These are phyloP conservation scores for Bacidia rubella DNA, from an alignment of 495 filamentous ascomycete genomes.

Conservation along the genomic window DNA sequence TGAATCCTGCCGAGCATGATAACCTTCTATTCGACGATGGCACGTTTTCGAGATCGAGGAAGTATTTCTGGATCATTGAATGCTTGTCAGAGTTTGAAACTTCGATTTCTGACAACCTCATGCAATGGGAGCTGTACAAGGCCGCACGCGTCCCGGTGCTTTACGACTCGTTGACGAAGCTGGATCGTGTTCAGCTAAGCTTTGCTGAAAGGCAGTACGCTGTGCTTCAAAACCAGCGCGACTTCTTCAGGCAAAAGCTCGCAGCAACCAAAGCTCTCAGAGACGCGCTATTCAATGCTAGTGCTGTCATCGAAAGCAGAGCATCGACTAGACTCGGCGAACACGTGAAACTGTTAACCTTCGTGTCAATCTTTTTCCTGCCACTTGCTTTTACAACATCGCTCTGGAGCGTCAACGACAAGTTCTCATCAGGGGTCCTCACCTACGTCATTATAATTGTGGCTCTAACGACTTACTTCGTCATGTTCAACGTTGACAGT, in stretches of 20 bases:
- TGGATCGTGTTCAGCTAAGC: slow-evolving; percentile 10
- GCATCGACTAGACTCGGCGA: slow-evolving; percentile 24
- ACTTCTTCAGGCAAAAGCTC: slow-evolving; percentile 20
- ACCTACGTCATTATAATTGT: slow-evolving; percentile 18
- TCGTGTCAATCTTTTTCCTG: slow-evolving; percentile 37
- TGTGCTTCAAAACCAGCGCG: slow-evolving; percentile 16
- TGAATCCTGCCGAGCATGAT: slow-evolving; percentile 21
- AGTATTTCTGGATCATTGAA: slow-evolving; percentile 24
- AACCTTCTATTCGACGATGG: slow-evolving; percentile 22
- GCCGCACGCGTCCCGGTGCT: slow-evolving; percentile 7
- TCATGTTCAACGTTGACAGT: slow-evolving; percentile 20
- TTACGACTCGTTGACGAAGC: slow-evolving; percentile 1
- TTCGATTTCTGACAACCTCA: slow-evolving; percentile 20
- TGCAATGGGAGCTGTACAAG: slow-evolving; percentile 19
- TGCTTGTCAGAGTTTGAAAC: slow-evolving; percentile 19
- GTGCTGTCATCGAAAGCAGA: slow-evolving; percentile 23
- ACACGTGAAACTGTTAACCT: slow-evolving; percentile 35
- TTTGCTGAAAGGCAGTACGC: slow-evolving; percentile 17
- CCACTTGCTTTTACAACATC: slow-evolving; percentile 33
- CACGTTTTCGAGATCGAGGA: slow-evolving; percentile 20
- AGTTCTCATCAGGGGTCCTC: slow-evolving; percentile 15
- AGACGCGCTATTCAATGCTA: slow-evolving; percentile 21
- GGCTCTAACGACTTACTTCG: slow-evolving; percentile 14
- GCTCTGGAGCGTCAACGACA: slow-evolving; percentile 20
- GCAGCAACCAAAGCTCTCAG: slow-evolving; percentile 18